phyloP scores from a whole-genome alignment of 148 eudicot genomes.

The Vaccinium darrowii region DNA sequence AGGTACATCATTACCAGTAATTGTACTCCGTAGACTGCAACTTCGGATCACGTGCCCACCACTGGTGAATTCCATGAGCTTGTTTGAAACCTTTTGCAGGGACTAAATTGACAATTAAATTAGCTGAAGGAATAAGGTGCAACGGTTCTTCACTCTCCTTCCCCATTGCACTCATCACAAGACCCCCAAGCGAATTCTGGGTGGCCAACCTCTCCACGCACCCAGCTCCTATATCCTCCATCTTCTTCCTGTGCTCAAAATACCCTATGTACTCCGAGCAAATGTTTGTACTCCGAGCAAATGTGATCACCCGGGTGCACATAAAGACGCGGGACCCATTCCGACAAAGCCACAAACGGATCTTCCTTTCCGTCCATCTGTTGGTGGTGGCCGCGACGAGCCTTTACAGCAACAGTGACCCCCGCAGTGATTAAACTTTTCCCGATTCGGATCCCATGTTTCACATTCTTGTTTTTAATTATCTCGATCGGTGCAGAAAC shows the following conservation, averaged over 20 bases:
- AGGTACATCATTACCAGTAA: no score
- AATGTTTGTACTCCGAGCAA: constrained; percentile 62
- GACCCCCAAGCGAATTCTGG: constrained; percentile 81
- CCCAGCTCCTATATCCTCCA: constrained; percentile 64
- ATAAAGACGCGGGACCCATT: constrained; percentile 51
- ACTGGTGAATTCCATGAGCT: constrained; percentile 84
- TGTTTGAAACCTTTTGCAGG: constrained; percentile 49
- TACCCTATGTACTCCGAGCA: no score
- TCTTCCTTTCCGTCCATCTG: constrained; percentile 32
- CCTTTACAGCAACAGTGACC: constrained; percentile 60
- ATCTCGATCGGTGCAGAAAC: constrained; percentile 77
- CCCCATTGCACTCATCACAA: constrained; percentile 64
- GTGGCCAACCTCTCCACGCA: constrained; percentile 57
- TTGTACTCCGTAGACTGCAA: no score
- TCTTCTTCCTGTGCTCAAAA: constrained; percentile 55
- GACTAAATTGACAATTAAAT: constrained; percentile 50
- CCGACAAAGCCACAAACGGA: constrained; percentile 40
- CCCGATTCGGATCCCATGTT: constrained; percentile 81
- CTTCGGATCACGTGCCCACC: no score
- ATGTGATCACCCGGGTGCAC: constrained; percentile 63
- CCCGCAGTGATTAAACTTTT: constrained; percentile 88
- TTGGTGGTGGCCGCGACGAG: constrained; percentile 25
- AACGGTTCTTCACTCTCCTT: constrained; percentile 58
- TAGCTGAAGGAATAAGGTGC: constrained; percentile 85
- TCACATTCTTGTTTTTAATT: constrained; percentile 74